Evolutionary conservation across 305 asterid genomes (phyloP).

Genomic region (Solanum hybrid): DNA sequence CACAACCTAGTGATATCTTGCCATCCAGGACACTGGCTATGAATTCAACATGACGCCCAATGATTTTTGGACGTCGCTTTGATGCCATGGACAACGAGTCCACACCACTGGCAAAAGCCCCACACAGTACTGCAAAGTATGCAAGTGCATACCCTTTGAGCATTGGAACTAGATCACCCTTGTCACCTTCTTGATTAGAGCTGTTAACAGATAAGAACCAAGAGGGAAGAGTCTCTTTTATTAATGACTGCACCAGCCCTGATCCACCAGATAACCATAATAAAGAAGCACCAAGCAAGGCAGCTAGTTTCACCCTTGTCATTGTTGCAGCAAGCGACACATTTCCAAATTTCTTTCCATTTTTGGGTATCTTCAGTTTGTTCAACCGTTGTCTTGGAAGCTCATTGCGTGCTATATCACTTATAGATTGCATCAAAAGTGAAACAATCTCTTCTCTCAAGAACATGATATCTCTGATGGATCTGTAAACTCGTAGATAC

Average conservation of each 20-base stretch:
- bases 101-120: constrained; percentile 75
- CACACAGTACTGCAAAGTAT: constrained; percentile 55
- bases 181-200: constrained; percentile 26
- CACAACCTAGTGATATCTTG: constrained; percentile 74
- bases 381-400: constrained; percentile 18
- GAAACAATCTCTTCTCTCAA: constrained; percentile 71
- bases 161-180: constrained; percentile 40
- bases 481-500: constrained; percentile 71
- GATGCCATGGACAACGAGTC: constrained; percentile 55
- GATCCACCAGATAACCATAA: constrained; percentile 76
- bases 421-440: constrained; percentile 63
- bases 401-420: constrained; percentile 38
- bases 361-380: constrained; percentile 27
- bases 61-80: constrained; percentile 54
- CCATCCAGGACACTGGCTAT: constrained; percentile 71
- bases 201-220: constrained; percentile 76
- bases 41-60: constrained; percentile 71
- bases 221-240: constrained; percentile 85
- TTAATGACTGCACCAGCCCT: constrained; percentile 66
- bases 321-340: constrained; percentile 62
- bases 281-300: constrained; percentile 76
- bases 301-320: constrained; percentile 76
- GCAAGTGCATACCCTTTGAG: constrained; percentile 83
- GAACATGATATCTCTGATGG: constrained; percentile 81
- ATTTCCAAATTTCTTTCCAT: constrained; percentile 34